Conservation (phyloP, 73 alveolate genomes). For the Paramecium sonneborni region DNA sequence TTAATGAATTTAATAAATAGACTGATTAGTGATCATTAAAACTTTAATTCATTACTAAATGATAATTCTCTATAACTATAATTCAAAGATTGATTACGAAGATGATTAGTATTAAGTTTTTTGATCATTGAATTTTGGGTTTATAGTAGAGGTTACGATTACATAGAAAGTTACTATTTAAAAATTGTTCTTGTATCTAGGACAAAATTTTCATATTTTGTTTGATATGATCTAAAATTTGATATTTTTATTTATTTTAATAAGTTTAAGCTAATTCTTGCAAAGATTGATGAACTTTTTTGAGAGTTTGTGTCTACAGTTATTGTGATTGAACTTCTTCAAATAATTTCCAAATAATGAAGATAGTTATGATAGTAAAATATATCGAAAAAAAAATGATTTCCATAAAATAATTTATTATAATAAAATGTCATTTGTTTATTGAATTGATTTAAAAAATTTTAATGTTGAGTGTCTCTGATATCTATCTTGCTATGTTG, state of each 20-base stretch:
- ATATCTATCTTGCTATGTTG: background rate
- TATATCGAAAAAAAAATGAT: background rate
- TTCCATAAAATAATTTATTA: background rate
- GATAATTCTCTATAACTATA: background rate
- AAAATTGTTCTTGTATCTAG: too few species aligned
- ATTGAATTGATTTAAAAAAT: slow-evolving; percentile 15
- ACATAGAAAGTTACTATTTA: too few species aligned
- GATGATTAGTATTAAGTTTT: too few species aligned
- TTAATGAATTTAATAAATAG: background rate
- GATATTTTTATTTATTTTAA: too few species aligned
- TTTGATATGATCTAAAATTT: too few species aligned
- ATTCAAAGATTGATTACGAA: too few species aligned
- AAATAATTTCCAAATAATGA: background rate
- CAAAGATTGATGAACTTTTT: background rate
- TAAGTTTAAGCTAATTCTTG: background rate
- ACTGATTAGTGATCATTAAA: background rate
- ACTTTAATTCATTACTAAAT: background rate
- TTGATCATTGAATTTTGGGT: too few species aligned
- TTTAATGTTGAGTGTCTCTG: slow-evolving; percentile 39
- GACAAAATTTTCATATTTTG: too few species aligned
- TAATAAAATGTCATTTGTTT: background rate
- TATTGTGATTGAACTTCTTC: background rate
- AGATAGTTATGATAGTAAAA: background rate
- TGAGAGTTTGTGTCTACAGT: background rate
- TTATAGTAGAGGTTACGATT: too few species aligned